Percentiles rank a stretch among this genome's conserved stretches.
Conservation (phyloP, 305 asterid species). For the Solanum chacoense region DNA sequence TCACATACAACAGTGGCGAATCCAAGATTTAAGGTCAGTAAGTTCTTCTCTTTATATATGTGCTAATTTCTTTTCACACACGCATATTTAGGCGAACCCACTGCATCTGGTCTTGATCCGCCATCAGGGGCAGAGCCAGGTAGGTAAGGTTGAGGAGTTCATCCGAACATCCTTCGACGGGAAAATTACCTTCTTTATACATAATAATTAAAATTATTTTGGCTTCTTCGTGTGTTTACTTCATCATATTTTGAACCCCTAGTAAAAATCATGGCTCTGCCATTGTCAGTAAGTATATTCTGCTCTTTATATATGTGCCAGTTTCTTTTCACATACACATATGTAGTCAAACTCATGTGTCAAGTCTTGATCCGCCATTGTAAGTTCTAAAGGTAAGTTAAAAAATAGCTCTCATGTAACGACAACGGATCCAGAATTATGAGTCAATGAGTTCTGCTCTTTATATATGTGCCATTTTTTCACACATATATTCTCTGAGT, state of each 20-base stretch:
- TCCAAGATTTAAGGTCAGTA: not conserved
- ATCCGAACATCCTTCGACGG: not conserved
- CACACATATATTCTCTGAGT: not conserved
- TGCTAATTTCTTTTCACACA: not conserved
- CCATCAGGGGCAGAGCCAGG: not conserved
- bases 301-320: not conserved
- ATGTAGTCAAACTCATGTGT: not conserved
- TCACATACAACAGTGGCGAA: not conserved
- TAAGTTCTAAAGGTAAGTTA: not conserved
- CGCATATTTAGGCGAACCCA: not conserved
- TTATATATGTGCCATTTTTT: not conserved
- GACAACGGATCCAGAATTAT: not conserved
- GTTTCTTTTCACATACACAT: not conserved
- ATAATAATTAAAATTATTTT: no score
- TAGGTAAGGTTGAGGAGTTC: not conserved
- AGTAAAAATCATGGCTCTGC: not conserved
- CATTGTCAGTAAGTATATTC: not conserved
- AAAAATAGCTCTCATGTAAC: not conserved
- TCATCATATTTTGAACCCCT: not conserved
- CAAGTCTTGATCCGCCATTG: not conserved
- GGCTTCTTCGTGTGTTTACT: not conserved
- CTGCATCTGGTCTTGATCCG: not conserved
- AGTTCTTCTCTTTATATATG: not conserved
- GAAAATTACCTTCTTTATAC: not conserved
- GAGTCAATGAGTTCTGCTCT: not conserved